phyloP scores from a whole-genome alignment of 805 yeast species.

The Wickerhamomyces silvicola region DNA sequence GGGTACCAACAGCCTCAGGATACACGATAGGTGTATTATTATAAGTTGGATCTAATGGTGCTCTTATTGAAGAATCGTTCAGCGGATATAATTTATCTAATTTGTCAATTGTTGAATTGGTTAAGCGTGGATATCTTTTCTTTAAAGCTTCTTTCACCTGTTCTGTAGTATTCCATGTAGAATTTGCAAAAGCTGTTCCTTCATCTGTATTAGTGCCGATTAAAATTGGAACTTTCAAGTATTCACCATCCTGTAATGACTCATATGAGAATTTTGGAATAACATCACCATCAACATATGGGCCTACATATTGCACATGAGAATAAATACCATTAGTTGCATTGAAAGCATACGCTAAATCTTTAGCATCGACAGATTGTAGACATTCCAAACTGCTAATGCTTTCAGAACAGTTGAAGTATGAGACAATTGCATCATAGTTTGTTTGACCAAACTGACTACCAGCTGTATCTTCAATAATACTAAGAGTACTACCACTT shows the following conservation, averaged over 20 bases:
- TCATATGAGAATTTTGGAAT: conserved; percentile 10
- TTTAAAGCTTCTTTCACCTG: neutral
- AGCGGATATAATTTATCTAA: conserved; percentile 3
- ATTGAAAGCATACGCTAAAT: conserved; percentile 6
- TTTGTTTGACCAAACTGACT: neutral
- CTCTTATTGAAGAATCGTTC: conserved; percentile 1
- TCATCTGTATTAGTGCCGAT: conserved; percentile 21
- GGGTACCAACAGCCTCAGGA: conserved; percentile 2
- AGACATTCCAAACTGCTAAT: conserved; percentile 8
- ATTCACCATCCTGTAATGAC: conserved; percentile 7
- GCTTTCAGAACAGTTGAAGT: conserved; percentile 10
- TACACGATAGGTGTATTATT: conserved; percentile 2
- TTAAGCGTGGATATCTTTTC: conserved; percentile 3
- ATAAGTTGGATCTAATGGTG: conserved; percentile 12
- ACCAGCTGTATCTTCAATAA: conserved; percentile 3
- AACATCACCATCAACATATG: conserved; percentile 14
- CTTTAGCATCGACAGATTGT: conserved; percentile 7
- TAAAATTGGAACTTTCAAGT: conserved; percentile 15
- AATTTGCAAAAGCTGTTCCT: conserved; percentile 8
- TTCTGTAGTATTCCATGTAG: conserved; percentile 3
- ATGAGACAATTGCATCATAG: conserved; percentile 5
- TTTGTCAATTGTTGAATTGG: conserved; percentile 7
- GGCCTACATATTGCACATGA: neutral
- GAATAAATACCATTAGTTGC: conserved; percentile 9
- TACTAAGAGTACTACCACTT: conserved; percentile 8